A percentile compares a stretch with the other conserved stretches of the same genome.
These are phyloP conservation scores for Casuarina equisetifolia DNA, from an alignment of 306 rosid species.

Conservation along the genomic window DNA sequence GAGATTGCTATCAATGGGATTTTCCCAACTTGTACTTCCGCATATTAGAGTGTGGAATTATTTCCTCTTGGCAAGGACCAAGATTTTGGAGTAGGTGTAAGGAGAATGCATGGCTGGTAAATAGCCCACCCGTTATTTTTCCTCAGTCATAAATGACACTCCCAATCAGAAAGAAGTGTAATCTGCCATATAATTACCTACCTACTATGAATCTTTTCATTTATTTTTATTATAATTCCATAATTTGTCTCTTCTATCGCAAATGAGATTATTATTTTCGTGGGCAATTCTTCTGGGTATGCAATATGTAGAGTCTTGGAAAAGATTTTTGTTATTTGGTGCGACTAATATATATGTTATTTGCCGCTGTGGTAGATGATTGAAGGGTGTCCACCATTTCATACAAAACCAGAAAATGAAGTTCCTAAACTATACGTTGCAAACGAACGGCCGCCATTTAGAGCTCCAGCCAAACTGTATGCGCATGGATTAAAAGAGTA, in stretches of 20 bases:
- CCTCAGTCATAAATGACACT: not conserved
- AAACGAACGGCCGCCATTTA: slow-evolving; percentile 49
- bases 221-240: not conserved
- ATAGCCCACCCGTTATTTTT: too few species aligned
- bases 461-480: slow-evolving; percentile 40
- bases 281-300: not conserved
- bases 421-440: slow-evolving; percentile 51
- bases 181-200: not conserved
- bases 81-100: too few species aligned
- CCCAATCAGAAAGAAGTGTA: not conserved
- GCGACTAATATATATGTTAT: slow-evolving; percentile 16
- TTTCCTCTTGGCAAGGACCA: too few species aligned
- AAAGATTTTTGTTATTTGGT: slow-evolving; percentile 2
- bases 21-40: too few species aligned
- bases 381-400: slow-evolving; percentile 53
- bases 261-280: not conserved
- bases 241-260: not conserved
- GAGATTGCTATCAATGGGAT: too few species aligned
- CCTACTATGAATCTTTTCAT: not conserved
- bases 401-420: slow-evolving; percentile 42
- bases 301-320: not conserved
- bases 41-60: too few species aligned
- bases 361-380: slow-evolving; percentile 47
- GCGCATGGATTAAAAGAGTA: slow-evolving; percentile 51
- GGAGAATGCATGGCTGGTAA: too few species aligned